Conservation (phyloP, 495 filamentous ascomycete species). For the Hypoxylon perforatum region DNA sequence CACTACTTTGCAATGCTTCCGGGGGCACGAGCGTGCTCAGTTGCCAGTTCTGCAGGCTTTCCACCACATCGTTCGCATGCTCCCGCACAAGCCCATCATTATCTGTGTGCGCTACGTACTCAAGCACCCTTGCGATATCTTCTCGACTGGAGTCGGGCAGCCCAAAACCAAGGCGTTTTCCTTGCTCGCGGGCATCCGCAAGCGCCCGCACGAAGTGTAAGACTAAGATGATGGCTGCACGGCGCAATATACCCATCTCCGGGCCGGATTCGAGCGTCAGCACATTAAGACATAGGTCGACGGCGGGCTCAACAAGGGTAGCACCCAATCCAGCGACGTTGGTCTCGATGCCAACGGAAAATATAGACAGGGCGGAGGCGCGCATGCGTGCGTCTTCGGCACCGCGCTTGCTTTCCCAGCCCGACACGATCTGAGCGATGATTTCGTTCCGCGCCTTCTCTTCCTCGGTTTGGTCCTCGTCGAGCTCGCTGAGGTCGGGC, state of each 20-base stretch:
- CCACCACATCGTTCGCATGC: slow-evolving; percentile 75
- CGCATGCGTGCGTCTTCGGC: slow-evolving; percentile 82
- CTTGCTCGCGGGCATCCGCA: slow-evolving; percentile 65
- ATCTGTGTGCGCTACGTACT: slow-evolving; percentile 74
- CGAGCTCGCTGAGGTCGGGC: slow-evolving; percentile 58
- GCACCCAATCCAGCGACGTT: slow-evolving; percentile 71
- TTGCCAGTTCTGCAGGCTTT: slow-evolving; percentile 77
- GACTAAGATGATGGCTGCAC: slow-evolving; percentile 76
- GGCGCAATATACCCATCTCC: slow-evolving; percentile 77
- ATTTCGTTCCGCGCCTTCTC: slow-evolving; percentile 63
- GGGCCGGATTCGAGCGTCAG: slow-evolving; percentile 70
- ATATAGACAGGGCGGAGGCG: slow-evolving; percentile 79
- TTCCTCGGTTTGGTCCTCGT: slow-evolving; percentile 58
- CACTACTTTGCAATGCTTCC: slow-evolving; percentile 13
- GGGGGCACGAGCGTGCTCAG: slow-evolving; percentile 60
- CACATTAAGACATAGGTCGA: slow-evolving; percentile 75
- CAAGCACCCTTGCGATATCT: slow-evolving; percentile 70
- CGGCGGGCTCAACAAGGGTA: slow-evolving; percentile 62
- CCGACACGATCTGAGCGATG: slow-evolving; percentile 72
- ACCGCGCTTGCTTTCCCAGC: slow-evolving; percentile 76
- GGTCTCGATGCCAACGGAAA: slow-evolving; percentile 72
- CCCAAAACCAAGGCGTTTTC: slow-evolving; percentile 66
- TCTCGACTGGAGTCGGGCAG: slow-evolving; percentile 70
- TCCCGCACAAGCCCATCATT: slow-evolving; percentile 77
- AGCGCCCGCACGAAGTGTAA: slow-evolving; percentile 74